These are phyloP conservation scores for Marasmius tenuissimus DNA, from an alignment of 1,284 basidiomycete species.

Conservation along the genomic window DNA sequence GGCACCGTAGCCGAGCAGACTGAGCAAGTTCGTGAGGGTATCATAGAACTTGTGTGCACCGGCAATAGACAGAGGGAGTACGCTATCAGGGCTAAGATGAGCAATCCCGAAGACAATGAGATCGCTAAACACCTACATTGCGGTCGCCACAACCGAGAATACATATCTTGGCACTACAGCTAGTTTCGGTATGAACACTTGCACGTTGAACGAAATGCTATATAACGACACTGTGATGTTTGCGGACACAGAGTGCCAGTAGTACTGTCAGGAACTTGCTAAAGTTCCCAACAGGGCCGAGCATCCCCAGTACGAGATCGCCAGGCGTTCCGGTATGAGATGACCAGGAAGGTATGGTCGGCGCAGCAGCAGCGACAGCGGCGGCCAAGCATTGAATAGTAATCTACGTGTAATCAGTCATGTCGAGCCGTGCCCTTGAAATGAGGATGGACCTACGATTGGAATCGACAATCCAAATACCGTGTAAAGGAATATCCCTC, in stretches of 20 bases:
- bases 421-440: too few species aligned
- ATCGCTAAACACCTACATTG: slow-evolving; percentile 54
- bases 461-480: slow-evolving; percentile 78
- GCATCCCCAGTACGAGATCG: slow-evolving; percentile 76
- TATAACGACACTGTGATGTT: slow-evolving; percentile 89
- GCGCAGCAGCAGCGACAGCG: slow-evolving; percentile 57
- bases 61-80: slow-evolving; percentile 64
- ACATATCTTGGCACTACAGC: slow-evolving; percentile 79
- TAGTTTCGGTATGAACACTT: slow-evolving; percentile 73
- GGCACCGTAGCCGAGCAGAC: slow-evolving; percentile 76
- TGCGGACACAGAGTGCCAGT: slow-evolving; percentile 74
- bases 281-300: slow-evolving; percentile 69
- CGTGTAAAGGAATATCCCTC: slow-evolving; percentile 71
- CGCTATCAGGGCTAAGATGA: slow-evolving; percentile 21
- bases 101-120: background rate
- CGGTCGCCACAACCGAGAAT: slow-evolving; percentile 80
- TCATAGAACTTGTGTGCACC: slow-evolving; percentile 68
- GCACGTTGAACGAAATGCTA: slow-evolving; percentile 80
- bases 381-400: slow-evolving; percentile 77
- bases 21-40: slow-evolving; percentile 67
- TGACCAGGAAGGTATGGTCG: slow-evolving; percentile 69
- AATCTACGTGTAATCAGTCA: slow-evolving; percentile 32
- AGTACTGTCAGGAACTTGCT: slow-evolving; percentile 88
- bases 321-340: slow-evolving; percentile 55
- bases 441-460: slow-evolving; percentile 41